Evolutionary conservation across 1,284 basidiomycete species (phyloP).

Genomic region (Xanthoconium separans): DNA sequence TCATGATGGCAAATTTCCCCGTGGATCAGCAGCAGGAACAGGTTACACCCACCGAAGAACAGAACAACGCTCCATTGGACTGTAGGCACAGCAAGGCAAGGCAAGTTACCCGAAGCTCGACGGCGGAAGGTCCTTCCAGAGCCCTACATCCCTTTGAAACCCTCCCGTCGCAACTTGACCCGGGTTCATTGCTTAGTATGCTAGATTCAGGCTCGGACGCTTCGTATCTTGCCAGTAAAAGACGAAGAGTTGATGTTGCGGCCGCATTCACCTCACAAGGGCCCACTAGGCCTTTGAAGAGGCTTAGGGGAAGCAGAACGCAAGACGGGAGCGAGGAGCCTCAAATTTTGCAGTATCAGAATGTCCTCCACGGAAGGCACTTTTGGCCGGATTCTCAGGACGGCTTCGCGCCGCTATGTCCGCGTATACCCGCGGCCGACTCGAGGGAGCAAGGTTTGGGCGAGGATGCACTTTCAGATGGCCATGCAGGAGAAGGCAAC

Average conservation of each 20-base stretch:
- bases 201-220: not conserved
- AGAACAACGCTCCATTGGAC: too few relatives aligned
- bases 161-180: not conserved
- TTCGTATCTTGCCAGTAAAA: not conserved
- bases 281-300: not conserved
- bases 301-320: not conserved
- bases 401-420: not conserved
- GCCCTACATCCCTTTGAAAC: not conserved
- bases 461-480: not conserved
- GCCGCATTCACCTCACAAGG: not conserved
- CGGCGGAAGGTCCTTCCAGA: not conserved
- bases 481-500: not conserved
- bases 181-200: not conserved
- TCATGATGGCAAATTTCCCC: too few relatives aligned
- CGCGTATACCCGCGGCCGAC: not conserved
- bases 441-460: not conserved
- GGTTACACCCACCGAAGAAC: not conserved
- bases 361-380: not conserved
- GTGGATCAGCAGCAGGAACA: not conserved
- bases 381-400: not conserved
- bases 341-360: not conserved
- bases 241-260: not conserved
- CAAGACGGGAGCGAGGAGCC: not conserved
- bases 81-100: not conserved
- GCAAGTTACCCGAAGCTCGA: not conserved